These are phyloP conservation scores for Sarcomyxa edulis DNA, from an alignment of 768 basidiomycete species.

Conservation along the genomic window DNA sequence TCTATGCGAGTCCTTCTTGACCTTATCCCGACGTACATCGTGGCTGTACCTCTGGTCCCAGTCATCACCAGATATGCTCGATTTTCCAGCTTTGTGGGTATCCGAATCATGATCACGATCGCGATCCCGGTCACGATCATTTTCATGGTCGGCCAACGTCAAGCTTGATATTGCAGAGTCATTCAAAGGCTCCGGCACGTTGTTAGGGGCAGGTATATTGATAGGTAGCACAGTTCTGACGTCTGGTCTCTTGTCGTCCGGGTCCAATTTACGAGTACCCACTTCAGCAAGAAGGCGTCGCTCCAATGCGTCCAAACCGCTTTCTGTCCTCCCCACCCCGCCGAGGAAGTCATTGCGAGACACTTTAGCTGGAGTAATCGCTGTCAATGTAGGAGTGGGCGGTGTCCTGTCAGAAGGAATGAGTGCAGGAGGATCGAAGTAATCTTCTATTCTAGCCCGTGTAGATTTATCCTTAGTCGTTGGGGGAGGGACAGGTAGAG, in stretches of 20 bases:
- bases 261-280: constrained; percentile 53
- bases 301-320: constrained; percentile 72
- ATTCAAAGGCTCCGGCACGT: constrained; percentile 28
- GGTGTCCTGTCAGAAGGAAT: constrained; percentile 32
- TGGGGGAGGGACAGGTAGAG: constrained; percentile 54
- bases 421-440: constrained; percentile 11
- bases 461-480: constrained; percentile 28
- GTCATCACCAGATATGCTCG: constrained; percentile 21
- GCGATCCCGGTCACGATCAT: constrained; percentile 12
- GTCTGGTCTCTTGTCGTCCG: constrained; percentile 23
- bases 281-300: constrained; percentile 64
- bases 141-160: constrained; percentile 34
- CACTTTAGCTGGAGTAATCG: constrained; percentile 29
- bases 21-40: constrained; percentile 17
- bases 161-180: constrained; percentile 55
- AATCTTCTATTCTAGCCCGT: constrained; percentile 24
- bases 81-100: constrained; percentile 31
- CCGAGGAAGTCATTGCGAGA: constrained; percentile 12
- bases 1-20: constrained; percentile 17
- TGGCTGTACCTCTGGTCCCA: constrained; percentile 13
- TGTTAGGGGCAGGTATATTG: constrained; percentile 26
- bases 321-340: constrained; percentile 29
- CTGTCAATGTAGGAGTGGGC: constrained; percentile 48
- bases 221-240: constrained; percentile 29
- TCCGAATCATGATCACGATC: constrained; percentile 31